These are phyloP conservation scores for Trichoderma endophyticum DNA, from an alignment of 2,329 filamentous ascomycete genomes.

Conservation along the genomic window DNA sequence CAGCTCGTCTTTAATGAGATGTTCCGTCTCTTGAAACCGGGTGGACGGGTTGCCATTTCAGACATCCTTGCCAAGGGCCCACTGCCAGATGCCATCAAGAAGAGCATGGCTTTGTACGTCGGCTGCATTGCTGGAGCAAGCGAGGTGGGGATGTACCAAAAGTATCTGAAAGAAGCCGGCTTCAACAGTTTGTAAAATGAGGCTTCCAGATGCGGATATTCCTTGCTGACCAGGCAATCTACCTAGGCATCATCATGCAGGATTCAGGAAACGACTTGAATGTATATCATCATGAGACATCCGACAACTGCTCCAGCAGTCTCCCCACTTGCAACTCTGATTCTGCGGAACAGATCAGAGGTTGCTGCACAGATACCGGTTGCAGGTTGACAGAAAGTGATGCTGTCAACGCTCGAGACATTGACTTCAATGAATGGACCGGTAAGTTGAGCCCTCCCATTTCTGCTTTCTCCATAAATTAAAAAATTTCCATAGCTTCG, in stretches of 20 bases:
- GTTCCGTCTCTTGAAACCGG: conserved; percentile 52
- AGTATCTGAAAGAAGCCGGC: conserved; percentile 48
- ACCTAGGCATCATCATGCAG: background rate
- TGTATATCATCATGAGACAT: background rate
- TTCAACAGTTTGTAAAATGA: conserved; percentile 33
- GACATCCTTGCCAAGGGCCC: conserved; percentile 55
- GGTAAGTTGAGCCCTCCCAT: background rate
- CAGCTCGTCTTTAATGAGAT: conserved; percentile 55
- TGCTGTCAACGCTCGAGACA: background rate
- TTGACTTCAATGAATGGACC: background rate
- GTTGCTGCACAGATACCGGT: background rate
- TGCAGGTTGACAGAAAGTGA: background rate
- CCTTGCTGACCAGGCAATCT: background rate
- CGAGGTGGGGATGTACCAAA: conserved; percentile 48
- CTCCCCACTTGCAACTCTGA: background rate
- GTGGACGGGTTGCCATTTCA: conserved; percentile 56
- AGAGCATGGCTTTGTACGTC: conserved; percentile 52
- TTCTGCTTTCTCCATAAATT: background rate
- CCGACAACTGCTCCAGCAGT: background rate
- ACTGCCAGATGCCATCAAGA: conserved; percentile 46
- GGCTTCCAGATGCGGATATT: background rate
- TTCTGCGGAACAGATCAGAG: background rate
- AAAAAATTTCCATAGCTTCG: background rate
- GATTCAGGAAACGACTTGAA: background rate
- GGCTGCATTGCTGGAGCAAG: conserved; percentile 61